Conservation (phyloP, 768 basidiomycete genomes). For the Pleurotus tuber-regium region DNA sequence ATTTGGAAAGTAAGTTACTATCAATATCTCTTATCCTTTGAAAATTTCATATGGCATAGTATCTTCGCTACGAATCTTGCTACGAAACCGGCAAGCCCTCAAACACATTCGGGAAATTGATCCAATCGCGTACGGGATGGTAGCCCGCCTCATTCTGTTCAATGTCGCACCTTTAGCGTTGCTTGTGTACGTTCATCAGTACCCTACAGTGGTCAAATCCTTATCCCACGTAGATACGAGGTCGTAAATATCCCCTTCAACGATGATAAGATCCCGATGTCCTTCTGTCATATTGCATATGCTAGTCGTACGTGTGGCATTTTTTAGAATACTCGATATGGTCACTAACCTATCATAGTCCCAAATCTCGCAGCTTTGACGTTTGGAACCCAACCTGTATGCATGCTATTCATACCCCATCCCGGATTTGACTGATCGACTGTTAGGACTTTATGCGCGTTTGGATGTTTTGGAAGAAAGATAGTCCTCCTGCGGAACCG, state of each 20-base stretch:
- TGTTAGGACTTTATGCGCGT: neutral
- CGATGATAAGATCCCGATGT: neutral
- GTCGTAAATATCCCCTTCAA: neutral
- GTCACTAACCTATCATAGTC: neutral
- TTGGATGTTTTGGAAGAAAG: neutral
- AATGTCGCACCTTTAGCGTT: neutral
- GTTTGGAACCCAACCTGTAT: neutral
- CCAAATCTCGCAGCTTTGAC: conserved; percentile 1
- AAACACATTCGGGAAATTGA: neutral
- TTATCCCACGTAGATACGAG: conserved; percentile 1
- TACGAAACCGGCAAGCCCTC: neutral
- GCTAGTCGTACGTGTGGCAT: neutral
- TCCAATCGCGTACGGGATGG: neutral
- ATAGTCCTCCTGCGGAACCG: no score
- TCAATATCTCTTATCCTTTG: neutral
- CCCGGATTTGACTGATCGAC: neutral
- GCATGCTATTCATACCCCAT: no score
- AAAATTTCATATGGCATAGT: neutral
- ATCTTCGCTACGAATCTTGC: neutral
- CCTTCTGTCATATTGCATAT: conserved; percentile 5
- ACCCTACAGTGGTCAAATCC: no score
- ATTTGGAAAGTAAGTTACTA: neutral
- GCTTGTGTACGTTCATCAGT: neutral
- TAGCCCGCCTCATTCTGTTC: neutral
- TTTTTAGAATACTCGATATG: neutral